Base-by-base conservation (phyloP, 306 rosid species). In the Hippophae tibetana region DNA sequence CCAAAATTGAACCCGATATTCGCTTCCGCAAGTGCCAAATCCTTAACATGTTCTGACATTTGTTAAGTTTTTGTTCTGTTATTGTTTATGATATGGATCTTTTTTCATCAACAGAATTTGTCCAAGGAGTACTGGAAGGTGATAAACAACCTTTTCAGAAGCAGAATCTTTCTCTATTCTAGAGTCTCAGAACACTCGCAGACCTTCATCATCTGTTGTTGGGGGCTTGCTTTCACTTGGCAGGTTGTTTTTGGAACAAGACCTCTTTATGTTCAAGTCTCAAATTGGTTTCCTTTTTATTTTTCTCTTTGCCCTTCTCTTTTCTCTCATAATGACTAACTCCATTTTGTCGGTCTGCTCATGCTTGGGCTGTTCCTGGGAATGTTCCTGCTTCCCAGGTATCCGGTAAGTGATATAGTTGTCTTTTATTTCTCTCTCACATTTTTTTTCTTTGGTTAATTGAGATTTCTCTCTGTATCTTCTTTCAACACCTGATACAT, bases 141-240 rank as follows among this genome's bases (percentile, higher is more conserved):
- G 95, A 76, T 70, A 76, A 69, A 67, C 38, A 31, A 31, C 79
- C 59, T 12, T 80, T 43, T 71, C 89, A 61, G 96, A 92, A 54
- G 57, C 83, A 25, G 99, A 92, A 77, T 61, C 92, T 53, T 63
- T 88, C 69, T 79, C 97, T 52, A 83, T 68, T 77, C 48, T 82
- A 6, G 99, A 92, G 31, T 78, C 93, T 60, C 79, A 89, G 61
- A 88, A 77, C 73, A 47, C 57, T 65, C 79, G 99, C 42, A 85
- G 99, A 70, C 94, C 94, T 71, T 82, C 97, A 13, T 89, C 99
- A 50, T 82, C 97, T 79, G 97, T 93, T 74, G 95, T 75, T 5
- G 87, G 95, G 47, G 97, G 99, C 73, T 81, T 93, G 58, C 97
- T 97, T 63, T 97, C 99, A 14, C 78, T 86, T 11, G 97, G 94